These are phyloP conservation scores for Phlebiopsis gigantea DNA, from an alignment of 768 basidiomycete species.

Conservation along the genomic window DNA sequence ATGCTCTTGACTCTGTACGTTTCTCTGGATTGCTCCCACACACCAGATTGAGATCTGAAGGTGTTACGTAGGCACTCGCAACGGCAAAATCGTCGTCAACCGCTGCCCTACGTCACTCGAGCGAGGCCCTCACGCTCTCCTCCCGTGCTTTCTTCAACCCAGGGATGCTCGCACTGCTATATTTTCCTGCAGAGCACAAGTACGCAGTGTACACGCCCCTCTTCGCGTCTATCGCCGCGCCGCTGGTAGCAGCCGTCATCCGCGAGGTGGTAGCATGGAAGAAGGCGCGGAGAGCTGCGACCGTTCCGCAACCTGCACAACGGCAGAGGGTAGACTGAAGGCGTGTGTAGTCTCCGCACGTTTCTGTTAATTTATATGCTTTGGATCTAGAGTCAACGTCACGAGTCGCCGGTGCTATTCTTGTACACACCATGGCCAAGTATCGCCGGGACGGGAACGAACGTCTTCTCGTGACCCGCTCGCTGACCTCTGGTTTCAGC, in stretches of 20 bases:
- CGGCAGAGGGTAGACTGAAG: background rate
- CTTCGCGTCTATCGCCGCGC: constrained; percentile 87
- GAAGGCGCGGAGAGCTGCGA: constrained; percentile 17
- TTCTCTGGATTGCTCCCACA: background rate
- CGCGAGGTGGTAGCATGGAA: constrained; percentile 69
- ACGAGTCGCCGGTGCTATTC: no score
- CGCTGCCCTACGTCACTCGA: constrained; percentile 52
- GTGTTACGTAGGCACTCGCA: constrained; percentile 37
- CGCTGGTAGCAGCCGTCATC: constrained; percentile 68
- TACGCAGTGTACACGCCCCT: constrained; percentile 95
- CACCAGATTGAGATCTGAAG: no score
- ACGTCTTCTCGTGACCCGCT: no score
- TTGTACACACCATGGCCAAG: no score
- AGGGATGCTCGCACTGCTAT: constrained; percentile 90
- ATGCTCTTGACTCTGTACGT: constrained; percentile 67
- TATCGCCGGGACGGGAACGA: no score
- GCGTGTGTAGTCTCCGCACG: background rate
- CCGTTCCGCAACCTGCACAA: background rate
- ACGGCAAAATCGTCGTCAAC: constrained; percentile 33
- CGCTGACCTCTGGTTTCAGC: no score
- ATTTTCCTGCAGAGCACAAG: constrained; percentile 97
- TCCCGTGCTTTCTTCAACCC: constrained; percentile 95
- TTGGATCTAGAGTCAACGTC: background rate
- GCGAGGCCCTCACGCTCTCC: constrained; percentile 56
- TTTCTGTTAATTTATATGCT: background rate